Base-by-base conservation (phyloP, 352 stramenopile species). In the Globisporangium solare region DNA sequence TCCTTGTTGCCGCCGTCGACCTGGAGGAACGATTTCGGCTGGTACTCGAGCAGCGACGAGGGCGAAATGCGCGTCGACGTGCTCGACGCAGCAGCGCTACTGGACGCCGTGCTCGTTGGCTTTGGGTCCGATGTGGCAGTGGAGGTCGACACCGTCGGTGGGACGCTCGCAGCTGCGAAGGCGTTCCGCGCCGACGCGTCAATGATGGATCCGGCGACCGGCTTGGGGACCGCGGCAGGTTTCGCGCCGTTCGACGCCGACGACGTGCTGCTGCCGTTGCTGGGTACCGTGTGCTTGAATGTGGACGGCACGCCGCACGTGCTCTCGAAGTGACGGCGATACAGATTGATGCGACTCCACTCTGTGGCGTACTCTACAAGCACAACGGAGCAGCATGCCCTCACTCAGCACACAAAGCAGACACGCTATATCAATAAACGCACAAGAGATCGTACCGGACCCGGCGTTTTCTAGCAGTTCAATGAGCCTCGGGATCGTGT, bases 331-430 rank as follows among this genome's bases (percentile, higher is more conserved):
- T 92, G 79, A 22, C 79, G 80, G 3, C 80, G 74, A 22, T 86
- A 86, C 59, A 90, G 78, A 54, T 92, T 92, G 32, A 92, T 51
- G 48, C 74, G 79, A 55, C 79, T 88, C 75, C 76, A 86, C 56
- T 90, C 83, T 11, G 76, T 74, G 14, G 77, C 72, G 47, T 74
- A 90, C 12, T 89, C 81, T 89, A 47, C 32, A 13, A 45, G 11
- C 40, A 46, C 17, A 6, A 8, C 27, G 27, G 27, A 35, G 27
- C 27, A 35, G 10, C 4, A 35, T 35, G 27, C 27, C 6, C 27
- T 5, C 20, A 35, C 27, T 5, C 20, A 21, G 31, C 15, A n/a
- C n/a, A n/a, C n/a, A n/a, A n/a, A n/a, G n/a, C n/a, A n/a, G n/a
- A n/a, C n/a, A n/a, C n/a, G n/a, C n/a, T n/a, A n/a, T n/a, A n/a